Percentiles rank a stretch among this genome's conserved stretches.
These are phyloP conservation scores for Penicillium chermesinum DNA, from an alignment of 495 filamentous ascomycete species.

Conservation along the genomic window DNA sequence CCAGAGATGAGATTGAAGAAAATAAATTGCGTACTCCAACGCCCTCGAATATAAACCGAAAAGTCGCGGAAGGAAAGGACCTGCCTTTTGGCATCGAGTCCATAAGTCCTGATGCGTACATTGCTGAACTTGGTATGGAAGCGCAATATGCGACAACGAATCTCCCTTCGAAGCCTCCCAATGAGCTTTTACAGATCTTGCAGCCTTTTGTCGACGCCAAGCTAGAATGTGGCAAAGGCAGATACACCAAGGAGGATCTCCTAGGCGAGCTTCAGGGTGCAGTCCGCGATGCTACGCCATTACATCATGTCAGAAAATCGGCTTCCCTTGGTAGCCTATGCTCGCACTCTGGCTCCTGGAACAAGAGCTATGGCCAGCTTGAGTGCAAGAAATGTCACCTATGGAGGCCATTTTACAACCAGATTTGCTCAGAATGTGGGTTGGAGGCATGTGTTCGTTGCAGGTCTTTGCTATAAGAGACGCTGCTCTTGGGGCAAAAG, in stretches of 20 bases:
- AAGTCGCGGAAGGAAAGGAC: no score
- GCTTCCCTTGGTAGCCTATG: conserved; percentile 9
- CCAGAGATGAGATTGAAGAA: conserved; percentile 4
- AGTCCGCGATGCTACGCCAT: not conserved
- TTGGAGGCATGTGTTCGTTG: conserved; percentile 29
- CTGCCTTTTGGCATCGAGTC: no score
- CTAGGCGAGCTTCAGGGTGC: conserved; percentile 3
- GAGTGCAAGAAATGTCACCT: conserved; percentile 28
- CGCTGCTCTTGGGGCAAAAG: no score
- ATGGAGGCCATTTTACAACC: conserved; percentile 29
- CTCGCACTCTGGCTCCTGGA: conserved; percentile 30
- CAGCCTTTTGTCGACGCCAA: not conserved
- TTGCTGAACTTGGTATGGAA: no score
- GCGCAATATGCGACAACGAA: no score
- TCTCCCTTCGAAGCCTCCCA: no score
- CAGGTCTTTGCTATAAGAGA: conserved; percentile 26
- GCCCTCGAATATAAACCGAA: not conserved
- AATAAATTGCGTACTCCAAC: conserved; percentile 1
- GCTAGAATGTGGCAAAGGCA: not conserved
- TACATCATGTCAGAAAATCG: not conserved
- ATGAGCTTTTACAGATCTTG: conserved; percentile 17
- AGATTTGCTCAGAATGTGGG: conserved; percentile 31
- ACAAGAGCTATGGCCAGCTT: conserved; percentile 14
- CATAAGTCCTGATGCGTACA: no score
- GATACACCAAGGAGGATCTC: not conserved